phyloP scores from a whole-genome alignment of 2,329 filamentous ascomycete species.

The Fusarium sp. region DNA sequence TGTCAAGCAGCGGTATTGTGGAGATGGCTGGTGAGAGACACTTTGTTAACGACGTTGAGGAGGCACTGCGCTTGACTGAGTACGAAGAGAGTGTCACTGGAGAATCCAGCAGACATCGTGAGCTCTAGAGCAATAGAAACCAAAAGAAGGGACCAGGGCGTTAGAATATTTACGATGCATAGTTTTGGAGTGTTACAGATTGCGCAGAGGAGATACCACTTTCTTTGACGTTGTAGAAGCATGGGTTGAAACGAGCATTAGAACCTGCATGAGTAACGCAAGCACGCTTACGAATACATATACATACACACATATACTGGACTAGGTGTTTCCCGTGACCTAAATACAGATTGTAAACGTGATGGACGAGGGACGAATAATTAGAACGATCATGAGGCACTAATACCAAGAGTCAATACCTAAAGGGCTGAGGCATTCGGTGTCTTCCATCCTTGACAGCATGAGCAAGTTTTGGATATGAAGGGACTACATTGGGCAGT shows the following conservation, averaged over 20 bases:
- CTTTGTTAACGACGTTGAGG: conserved; percentile 85
- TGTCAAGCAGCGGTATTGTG: conserved; percentile 85
- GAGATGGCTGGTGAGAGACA: conserved; percentile 79
- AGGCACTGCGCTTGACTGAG: conserved; percentile 85
- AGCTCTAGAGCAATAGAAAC: conserved; percentile 1
- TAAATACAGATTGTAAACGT: not conserved
- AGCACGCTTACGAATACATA: not conserved
- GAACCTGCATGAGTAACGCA: conserved; percentile 1
- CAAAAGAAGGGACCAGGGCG: not conserved
- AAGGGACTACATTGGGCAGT: not conserved
- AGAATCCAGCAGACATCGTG: conserved; percentile 35
- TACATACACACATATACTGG: not conserved
- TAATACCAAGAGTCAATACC: not conserved
- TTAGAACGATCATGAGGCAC: not conserved
- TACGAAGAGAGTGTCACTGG: conserved; percentile 64
- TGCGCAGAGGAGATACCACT: conserved; percentile 25
- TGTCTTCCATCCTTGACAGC: not conserved
- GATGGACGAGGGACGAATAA: not conserved
- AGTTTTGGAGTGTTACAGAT: conserved; percentile 1
- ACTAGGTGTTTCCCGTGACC: not conserved
- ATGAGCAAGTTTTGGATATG: not conserved
- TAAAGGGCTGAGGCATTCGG: not conserved
- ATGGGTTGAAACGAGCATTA: conserved; percentile 6
- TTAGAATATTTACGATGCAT: not conserved
- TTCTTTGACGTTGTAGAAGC: not conserved